These are phyloP conservation scores for Grammothele lineata DNA, from an alignment of 768 basidiomycete genomes.

Conservation along the genomic window DNA sequence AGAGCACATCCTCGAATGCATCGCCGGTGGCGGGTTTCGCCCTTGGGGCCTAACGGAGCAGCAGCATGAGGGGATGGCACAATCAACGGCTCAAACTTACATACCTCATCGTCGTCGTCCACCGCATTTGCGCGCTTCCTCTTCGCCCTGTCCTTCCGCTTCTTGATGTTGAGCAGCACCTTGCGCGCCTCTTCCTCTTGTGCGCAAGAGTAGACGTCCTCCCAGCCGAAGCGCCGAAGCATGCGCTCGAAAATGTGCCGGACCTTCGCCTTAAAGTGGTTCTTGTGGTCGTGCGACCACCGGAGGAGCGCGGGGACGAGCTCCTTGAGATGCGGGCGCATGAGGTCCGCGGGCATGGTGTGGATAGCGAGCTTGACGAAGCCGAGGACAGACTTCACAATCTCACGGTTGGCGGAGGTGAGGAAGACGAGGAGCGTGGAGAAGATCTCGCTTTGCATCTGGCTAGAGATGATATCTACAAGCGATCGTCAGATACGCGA, in stretches of 20 bases:
- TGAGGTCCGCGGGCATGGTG: slow-evolving; percentile 64
- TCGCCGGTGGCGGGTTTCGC: slow-evolving; percentile 53
- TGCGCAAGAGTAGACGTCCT: slow-evolving; percentile 71
- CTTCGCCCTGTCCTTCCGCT: slow-evolving; percentile 91
- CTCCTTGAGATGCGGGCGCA: slow-evolving; percentile 71
- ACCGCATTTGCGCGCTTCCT: slow-evolving; percentile 67
- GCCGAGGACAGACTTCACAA: slow-evolving; percentile 93
- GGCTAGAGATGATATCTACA: slow-evolving; percentile 61
- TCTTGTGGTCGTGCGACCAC: slow-evolving; percentile 98
- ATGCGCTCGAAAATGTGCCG: slow-evolving; percentile 96
- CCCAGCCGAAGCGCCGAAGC: slow-evolving; percentile 86
- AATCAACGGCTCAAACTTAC: too few relatives aligned
- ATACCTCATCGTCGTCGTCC: slow-evolving; percentile 51
- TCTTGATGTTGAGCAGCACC: slow-evolving; percentile 91
- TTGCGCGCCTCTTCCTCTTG: slow-evolving; percentile 81
- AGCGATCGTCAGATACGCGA: neutral
- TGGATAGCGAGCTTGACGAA: slow-evolving; percentile 93
- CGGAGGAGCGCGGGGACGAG: slow-evolving; percentile 82
- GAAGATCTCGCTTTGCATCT: slow-evolving; percentile 81
- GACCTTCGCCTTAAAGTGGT: slow-evolving; percentile 97
- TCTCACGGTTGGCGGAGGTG: slow-evolving; percentile 92
- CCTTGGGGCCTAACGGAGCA: slow-evolving; percentile 23
- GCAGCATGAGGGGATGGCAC: too few relatives aligned
- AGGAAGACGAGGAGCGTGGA: slow-evolving; percentile 87
- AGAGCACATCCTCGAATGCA: slow-evolving; percentile 95